These are phyloP conservation scores for Exophiala sp. DNA, from an alignment of 2,329 filamentous ascomycete genomes.

Conservation along the genomic window DNA sequence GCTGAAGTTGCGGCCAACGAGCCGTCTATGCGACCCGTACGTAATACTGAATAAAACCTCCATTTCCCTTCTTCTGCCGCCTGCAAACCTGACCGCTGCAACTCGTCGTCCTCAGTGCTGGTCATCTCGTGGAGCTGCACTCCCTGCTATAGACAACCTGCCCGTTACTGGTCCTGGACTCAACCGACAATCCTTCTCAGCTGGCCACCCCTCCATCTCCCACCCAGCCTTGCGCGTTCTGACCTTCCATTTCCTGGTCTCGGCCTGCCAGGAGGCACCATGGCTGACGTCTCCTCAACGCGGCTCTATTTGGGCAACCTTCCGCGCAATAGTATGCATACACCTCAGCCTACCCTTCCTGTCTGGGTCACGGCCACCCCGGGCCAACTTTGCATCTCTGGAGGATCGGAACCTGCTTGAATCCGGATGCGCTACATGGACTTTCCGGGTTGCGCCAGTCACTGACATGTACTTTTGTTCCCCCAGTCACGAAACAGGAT, in stretches of 20 bases:
- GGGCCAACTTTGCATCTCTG: slow-evolving; percentile 22
- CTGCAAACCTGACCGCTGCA: too few species aligned
- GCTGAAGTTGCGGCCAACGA: too few species aligned
- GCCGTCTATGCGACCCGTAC: too few species aligned
- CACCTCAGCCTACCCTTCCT: slow-evolving; percentile 18
- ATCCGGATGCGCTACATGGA: slow-evolving; percentile 14
- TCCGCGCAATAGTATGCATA: slow-evolving; percentile 77
- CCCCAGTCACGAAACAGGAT: slow-evolving; percentile 85
- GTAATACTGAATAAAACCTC: too few species aligned
- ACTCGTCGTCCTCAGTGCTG: background rate
- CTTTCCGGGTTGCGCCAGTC: slow-evolving; percentile 12
- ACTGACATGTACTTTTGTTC: slow-evolving; percentile 22
- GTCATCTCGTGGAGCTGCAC: background rate
- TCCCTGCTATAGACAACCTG: too few species aligned
- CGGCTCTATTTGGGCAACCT: slow-evolving; percentile 97
- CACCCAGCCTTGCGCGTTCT: background rate
- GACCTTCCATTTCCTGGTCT: background rate
- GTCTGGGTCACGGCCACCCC: slow-evolving; percentile 15
- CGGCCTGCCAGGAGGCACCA: slow-evolving; percentile 39
- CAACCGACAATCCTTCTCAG: background rate
- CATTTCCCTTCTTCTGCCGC: too few species aligned
- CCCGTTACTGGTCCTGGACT: background rate
- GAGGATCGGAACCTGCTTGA: slow-evolving; percentile 18
- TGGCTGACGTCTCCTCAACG: slow-evolving; percentile 87
- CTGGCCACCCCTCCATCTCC: background rate